Evolutionary conservation across 2,329 filamentous ascomycete genomes (phyloP).

Genomic region (Zasmidium cellare): DNA sequence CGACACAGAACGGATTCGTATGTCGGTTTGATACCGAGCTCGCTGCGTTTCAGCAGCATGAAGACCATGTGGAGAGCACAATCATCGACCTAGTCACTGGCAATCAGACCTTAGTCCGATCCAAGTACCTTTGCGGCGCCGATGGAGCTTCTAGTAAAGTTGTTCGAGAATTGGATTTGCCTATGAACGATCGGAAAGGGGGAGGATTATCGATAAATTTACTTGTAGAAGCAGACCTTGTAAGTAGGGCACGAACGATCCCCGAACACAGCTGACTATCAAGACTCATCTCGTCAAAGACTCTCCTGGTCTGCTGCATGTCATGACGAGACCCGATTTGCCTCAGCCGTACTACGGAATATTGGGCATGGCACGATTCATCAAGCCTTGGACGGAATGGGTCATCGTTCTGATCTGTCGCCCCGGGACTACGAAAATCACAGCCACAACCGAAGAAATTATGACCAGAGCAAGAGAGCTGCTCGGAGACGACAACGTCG

Average conservation of each 20-base stretch:
- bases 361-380: conserved; percentile 9
- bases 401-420: conserved; percentile 2
- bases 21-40: not conserved
- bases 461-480: conserved; percentile 3
- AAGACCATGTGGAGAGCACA: not conserved
- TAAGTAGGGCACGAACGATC: no score
- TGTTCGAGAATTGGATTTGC: no score
- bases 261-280: no score
- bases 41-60: not conserved
- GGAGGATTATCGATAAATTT: no score
- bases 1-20: not conserved
- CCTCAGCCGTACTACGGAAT: conserved; percentile 1
- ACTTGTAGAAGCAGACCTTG: no score
- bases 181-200: no score
- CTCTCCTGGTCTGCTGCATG: not conserved
- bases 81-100: not conserved
- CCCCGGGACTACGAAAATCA: not conserved
- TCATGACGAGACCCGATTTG: conserved; percentile 2
- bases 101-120: not conserved
- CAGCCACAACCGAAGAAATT: not conserved
- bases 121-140: conserved; percentile 1
- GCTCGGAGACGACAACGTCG: conserved; percentile 5
- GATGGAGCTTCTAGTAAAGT: conserved; percentile 5
- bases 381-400: conserved; percentile 5
- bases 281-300: not conserved